These are phyloP conservation scores for Ustilago shanxiensis DNA, from an alignment of 1,284 basidiomycete genomes.

Conservation along the genomic window DNA sequence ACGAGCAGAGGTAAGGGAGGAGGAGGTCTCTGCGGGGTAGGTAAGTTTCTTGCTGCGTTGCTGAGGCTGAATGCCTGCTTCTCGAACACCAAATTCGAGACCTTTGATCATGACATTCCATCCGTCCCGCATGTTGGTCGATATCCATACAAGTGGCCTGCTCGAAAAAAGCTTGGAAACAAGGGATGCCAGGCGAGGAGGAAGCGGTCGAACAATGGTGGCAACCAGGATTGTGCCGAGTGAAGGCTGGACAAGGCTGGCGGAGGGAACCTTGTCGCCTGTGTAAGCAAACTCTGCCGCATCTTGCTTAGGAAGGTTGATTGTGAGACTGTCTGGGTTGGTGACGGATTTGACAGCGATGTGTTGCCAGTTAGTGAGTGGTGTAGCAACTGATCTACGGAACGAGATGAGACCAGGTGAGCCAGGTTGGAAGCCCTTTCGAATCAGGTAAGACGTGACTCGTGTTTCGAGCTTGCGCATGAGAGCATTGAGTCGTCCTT, in stretches of 20 bases:
- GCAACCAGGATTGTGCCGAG: constrained; percentile 36
- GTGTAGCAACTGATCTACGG: constrained; percentile 2
- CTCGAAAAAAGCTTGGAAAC: constrained; percentile 9
- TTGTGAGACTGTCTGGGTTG: not conserved
- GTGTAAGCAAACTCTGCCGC: constrained; percentile 25
- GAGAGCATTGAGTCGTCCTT: constrained; percentile 64
- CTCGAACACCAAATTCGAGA: constrained; percentile 36
- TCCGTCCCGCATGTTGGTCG: constrained; percentile 41
- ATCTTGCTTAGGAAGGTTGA: not conserved
- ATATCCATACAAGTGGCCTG: constrained; percentile 37
- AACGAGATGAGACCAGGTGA: constrained; percentile 29
- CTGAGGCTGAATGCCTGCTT: constrained; percentile 31
- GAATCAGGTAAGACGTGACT: constrained; percentile 39
- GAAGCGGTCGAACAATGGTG: constrained; percentile 27
- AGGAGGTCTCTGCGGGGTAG: not conserved
- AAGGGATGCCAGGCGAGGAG: constrained; percentile 25
- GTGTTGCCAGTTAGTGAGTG: constrained; percentile 29
- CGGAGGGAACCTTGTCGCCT: constrained; percentile 22
- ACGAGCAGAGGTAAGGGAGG: not conserved
- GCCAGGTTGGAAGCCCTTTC: constrained; percentile 47
- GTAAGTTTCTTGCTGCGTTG: constrained; percentile 5
- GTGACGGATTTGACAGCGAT: constrained; percentile 4
- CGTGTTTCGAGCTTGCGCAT: constrained; percentile 64
- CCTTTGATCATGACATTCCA: constrained; percentile 51
- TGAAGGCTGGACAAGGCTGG: constrained; percentile 15